These are phyloP conservation scores for Avena insularis DNA, from an alignment of 176 grass and related monocot species.

Conservation along the genomic window DNA sequence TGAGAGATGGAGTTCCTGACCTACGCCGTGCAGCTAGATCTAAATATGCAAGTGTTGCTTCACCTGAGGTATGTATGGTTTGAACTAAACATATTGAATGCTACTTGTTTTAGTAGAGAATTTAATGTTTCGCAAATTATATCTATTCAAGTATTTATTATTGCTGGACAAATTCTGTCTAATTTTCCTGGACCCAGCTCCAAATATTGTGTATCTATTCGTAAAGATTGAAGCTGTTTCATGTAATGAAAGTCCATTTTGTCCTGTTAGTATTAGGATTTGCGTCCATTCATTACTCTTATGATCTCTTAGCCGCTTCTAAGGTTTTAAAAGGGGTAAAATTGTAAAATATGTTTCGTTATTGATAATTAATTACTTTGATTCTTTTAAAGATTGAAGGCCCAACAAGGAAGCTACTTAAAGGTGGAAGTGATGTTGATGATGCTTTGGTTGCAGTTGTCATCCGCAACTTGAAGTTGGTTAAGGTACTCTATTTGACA, in stretches of 20 bases:
- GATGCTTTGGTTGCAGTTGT: constrained; percentile 81
- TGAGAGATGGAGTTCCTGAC: constrained; percentile 91
- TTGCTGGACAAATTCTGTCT: neutral
- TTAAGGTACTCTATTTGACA: constrained; percentile 65
- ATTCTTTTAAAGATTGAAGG: constrained; percentile 63
- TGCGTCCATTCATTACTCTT: neutral
- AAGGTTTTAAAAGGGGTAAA: neutral
- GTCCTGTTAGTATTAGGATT: neutral
- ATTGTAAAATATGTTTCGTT: neutral
- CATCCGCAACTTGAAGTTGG: constrained; percentile 92
- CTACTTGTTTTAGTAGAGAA: neutral
- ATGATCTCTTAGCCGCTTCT: constrained; percentile 1
- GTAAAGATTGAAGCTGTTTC: constrained; percentile 13
- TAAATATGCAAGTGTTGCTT: constrained; percentile 83
- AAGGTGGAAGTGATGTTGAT: constrained; percentile 74
- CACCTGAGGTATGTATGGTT: constrained; percentile 70
- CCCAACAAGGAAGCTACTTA: constrained; percentile 75
- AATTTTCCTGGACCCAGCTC: neutral
- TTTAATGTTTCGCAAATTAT: neutral
- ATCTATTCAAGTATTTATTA: neutral
- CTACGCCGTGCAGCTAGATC: constrained; percentile 79
- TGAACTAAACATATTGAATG: neutral
- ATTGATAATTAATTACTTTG: constrained; percentile 31
- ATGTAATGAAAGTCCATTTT: neutral
- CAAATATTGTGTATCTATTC: neutral